Conservation (phyloP, 2,329 filamentous ascomycete species). For the Fusarium sp. region DNA sequence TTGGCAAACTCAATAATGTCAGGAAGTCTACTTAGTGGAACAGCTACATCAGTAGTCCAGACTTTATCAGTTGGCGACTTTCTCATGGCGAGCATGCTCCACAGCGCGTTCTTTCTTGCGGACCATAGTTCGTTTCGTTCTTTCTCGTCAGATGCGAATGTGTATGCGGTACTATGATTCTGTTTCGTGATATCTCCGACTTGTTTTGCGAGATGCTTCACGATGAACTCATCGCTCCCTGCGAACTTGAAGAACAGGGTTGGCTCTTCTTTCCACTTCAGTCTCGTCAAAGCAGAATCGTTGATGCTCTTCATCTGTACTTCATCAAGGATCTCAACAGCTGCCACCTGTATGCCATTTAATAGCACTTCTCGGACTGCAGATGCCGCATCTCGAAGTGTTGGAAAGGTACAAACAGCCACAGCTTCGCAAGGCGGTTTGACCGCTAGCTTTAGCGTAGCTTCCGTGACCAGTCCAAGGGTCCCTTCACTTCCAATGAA, state of each 20-base stretch:
- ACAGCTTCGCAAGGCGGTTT: conserved; percentile 80
- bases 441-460: conserved; percentile 71
- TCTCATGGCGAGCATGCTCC: conserved; percentile 78
- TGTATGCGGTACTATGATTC: conserved; percentile 62
- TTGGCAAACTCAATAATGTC: conserved; percentile 85
- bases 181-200: conserved; percentile 73
- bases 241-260: conserved; percentile 89
- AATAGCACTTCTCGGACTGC: conserved; percentile 79
- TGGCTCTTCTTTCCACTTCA: conserved; percentile 77
- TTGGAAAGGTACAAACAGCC: conserved; percentile 81
- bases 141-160: conserved; percentile 75
- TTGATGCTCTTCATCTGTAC: conserved; percentile 88
- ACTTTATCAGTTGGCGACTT: conserved; percentile 44
- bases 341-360: conserved; percentile 75
- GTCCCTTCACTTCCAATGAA: conserved; percentile 89
- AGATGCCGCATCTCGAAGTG: conserved; percentile 76
- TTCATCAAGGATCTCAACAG: conserved; percentile 88
- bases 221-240: conserved; percentile 78
- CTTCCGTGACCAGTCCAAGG: conserved; percentile 80
- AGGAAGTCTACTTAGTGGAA: conserved; percentile 77
- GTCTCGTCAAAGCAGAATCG: conserved; percentile 72
- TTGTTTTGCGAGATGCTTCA: conserved; percentile 78
- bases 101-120: conserved; percentile 81
- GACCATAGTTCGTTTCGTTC: conserved; percentile 83
- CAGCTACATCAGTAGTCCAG: conserved; percentile 83